Evolutionary conservation across 208 protist species (phyloP), one percentile per base, ranked within the genome.

Genomic region (Leishmania major): DNA sequence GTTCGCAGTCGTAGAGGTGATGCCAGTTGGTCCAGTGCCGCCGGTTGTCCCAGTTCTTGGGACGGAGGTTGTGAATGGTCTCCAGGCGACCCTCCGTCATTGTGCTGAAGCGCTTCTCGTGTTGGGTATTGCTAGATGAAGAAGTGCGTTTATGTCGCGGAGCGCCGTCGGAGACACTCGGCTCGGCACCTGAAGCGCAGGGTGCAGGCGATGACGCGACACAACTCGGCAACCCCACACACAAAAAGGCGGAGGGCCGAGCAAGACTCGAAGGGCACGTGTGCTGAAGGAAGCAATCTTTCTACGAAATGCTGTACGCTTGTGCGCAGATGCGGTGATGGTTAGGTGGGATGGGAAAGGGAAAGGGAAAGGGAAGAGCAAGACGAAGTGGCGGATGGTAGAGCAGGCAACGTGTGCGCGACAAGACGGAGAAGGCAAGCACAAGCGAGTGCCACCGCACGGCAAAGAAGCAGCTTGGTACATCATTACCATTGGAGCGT

Each of bases 21-120:
- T 97, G 93, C 93, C 95, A 97, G 87, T 98, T 96, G 31, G 95
- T 95, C 95, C 95, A 98, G 85, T 97, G 93, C 66, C 93, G 90
- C 22, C 95, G 92, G 53, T 91, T 90, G 87, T 98, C 95, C 93
- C 93, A 98, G 87, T 97, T 97, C 87, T 95, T 91, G 17, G 95
- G 95, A 15, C 95, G 93, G 53, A 97, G 89, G 85, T 98, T 98
- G 86, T 97, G 92, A 73, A 93, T 83, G 55, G 93, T 98, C 83
- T 98, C 95, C 43, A 98, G 90, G 59, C 95, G 92, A 15, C 95
- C 95, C 70, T 98, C 93, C 57, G 95, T 98, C 95, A 98, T 98
- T 94, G 96, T 98, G 70, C 3, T 74, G 70, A 74, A 53, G 70
- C 40, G 70, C 1, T 74, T 51, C 45, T 13, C 22, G 25, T 6